Evolutionary conservation across 192 early-diverging fungal species (phyloP).

Genomic region (Coemansia furcata): DNA sequence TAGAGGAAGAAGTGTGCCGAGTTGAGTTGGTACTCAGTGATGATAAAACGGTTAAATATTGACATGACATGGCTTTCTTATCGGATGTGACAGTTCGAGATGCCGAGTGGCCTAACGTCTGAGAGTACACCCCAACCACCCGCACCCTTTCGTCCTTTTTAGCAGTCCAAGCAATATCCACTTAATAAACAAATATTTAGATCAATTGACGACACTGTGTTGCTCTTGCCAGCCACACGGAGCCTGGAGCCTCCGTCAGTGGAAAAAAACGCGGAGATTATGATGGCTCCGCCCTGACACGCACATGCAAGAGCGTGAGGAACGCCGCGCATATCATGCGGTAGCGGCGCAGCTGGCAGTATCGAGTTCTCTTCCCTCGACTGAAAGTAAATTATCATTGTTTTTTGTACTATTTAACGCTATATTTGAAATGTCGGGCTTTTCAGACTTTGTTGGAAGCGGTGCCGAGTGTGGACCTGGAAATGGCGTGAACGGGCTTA

Average conservation of each 20-base stretch:
- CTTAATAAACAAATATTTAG: background rate
- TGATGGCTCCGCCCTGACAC: background rate
- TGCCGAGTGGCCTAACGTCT: conserved; percentile 29
- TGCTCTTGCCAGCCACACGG: background rate
- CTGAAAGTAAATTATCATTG: background rate
- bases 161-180: background rate
- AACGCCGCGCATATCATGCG: background rate
- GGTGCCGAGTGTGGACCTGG: conserved; percentile 75
- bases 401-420: background rate
- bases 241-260: background rate
- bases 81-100: conserved; percentile 36
- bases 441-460: conserved; percentile 60
- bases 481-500: conserved; percentile 72
- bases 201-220: background rate
- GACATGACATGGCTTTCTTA: conserved; percentile 49
- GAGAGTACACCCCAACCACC: conserved; percentile 14
- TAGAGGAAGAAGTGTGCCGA: background rate
- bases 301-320: background rate
- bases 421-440: conserved; percentile 47
- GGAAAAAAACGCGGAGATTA: background rate
- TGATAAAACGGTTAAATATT: conserved; percentile 19
- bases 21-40: conserved; percentile 15
- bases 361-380: background rate
- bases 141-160: background rate
- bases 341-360: background rate